Base-by-base conservation (phyloP, 345 rosid genomes). In the Citrus medica region DNA sequence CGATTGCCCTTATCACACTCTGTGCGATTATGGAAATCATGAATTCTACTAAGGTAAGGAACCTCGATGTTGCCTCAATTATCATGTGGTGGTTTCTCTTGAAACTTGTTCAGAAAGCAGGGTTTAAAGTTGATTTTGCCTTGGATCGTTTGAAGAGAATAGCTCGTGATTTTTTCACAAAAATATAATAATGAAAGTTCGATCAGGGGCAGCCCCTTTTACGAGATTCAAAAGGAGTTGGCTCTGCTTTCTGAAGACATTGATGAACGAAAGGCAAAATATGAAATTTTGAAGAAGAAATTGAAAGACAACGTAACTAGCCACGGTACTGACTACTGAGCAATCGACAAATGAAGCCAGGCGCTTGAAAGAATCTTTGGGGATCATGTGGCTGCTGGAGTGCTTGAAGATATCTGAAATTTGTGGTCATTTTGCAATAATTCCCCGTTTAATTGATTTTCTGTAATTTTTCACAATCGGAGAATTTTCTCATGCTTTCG, bases 11-110 rank as follows among this genome's bases (percentile, higher is more conserved):
- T 58, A n/a, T 22, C 25, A 22, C 25, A 21, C 3, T 58, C 61
- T 21, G 27, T 58, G 4, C 9, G 3, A 58, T 21, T 58, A 2
- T 22, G 61, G 25, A 58, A 2, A 22, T 4, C 9, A 58, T 58
- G 61, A 58, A n/a, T 0, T 6, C 0, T 2, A 58, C 61, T 2
- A 1, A 21, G 1, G 25, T 58, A 8, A n/a, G 0, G 6, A n/a
- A 58, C 61, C 2, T 58, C 10, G 25, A 58, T 58, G 27, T 4
- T 21, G 10, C 22, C 61, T 58, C 25, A 8, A 7, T 58, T 19
- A 58, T 21, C 25, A 21, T 21, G 24, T 58, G 61, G 61, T 58
- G 61, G 61, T 22, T 8, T n/a, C 25, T 19, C 3, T 8, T 58
- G 61, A n/a, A 58, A 22, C 61, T 58, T 58, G 61, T 58, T n/a